Evolutionary conservation across 495 filamentous ascomycete species (phyloP).

Genomic region (Daldinia bambusicola): DNA sequence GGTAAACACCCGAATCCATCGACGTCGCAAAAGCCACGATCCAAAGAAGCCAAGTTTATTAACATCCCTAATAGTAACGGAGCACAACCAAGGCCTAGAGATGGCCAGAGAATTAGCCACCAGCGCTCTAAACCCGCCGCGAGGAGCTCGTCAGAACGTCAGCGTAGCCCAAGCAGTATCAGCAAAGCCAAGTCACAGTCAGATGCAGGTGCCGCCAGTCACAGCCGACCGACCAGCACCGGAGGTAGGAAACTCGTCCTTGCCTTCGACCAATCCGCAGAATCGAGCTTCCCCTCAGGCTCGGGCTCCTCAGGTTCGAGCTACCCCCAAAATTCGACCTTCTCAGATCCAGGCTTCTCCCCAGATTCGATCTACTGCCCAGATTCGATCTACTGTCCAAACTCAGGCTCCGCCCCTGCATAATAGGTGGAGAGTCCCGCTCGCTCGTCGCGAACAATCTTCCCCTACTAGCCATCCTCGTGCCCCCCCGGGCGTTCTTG

Average conservation of each 20-base stretch:
- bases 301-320: too few species aligned
- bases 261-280: background rate
- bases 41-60: conserved; percentile 14
- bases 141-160: background rate
- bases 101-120: background rate
- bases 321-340: too few species aligned
- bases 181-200: background rate
- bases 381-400: too few species aligned
- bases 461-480: background rate
- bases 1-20: conserved; percentile 31
- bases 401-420: too few species aligned
- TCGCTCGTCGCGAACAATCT: background rate
- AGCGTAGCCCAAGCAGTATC: background rate
- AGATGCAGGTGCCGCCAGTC: background rate
- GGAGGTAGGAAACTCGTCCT: background rate
- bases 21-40: conserved; percentile 6
- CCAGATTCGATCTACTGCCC: too few species aligned
- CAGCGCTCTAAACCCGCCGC: background rate
- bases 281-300: too few species aligned
- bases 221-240: background rate
- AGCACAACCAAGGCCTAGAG: background rate
- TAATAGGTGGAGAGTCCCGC: too few species aligned
- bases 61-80: conserved; percentile 18
- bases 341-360: too few species aligned
- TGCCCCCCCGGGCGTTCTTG: background rate